phyloP scores from a whole-genome alignment of 1,284 basidiomycete species.

The Heliocybe sulcata region DNA sequence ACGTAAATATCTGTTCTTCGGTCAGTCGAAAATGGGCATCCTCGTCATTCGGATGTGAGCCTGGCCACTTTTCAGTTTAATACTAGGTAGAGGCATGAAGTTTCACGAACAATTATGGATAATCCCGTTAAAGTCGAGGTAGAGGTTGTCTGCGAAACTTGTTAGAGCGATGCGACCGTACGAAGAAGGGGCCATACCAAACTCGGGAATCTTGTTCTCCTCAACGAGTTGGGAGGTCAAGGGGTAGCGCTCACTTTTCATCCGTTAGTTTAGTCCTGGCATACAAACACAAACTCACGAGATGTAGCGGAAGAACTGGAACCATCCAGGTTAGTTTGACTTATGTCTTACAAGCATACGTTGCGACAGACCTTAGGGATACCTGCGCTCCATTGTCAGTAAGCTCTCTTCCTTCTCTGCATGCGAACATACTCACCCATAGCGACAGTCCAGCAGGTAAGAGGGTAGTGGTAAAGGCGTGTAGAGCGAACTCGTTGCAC shows the following conservation, averaged over 20 bases:
- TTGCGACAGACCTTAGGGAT: constrained; percentile 3
- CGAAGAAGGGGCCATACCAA: constrained; percentile 37
- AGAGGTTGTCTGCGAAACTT: constrained; percentile 64
- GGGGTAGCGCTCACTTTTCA: constrained; percentile 86
- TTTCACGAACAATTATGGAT: constrained; percentile 84
- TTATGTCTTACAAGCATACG: not conserved
- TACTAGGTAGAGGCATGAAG: not conserved
- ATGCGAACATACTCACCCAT: not conserved
- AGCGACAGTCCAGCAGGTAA: not conserved
- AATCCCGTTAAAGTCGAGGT: constrained; percentile 97
- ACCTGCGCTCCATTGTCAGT: not conserved
- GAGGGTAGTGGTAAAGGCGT: not conserved
- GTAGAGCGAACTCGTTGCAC: not conserved
- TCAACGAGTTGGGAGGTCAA: constrained; percentile 96
- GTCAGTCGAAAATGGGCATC: constrained; percentile 94
- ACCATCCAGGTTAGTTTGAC: not conserved
- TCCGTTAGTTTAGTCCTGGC: constrained; percentile 8
- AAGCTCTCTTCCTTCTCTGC: not conserved
- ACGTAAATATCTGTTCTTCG: constrained; percentile 96
- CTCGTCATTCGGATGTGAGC: constrained; percentile 89
- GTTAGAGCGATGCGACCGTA: constrained; percentile 7
- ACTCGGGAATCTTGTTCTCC: constrained; percentile 96
- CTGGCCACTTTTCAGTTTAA: constrained; percentile 25
- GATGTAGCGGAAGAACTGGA: constrained; percentile 78
- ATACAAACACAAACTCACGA: constrained; percentile 43